These are phyloP conservation scores for Penicillium chermesinum DNA, from an alignment of 495 filamentous ascomycete genomes.

Conservation along the genomic window DNA sequence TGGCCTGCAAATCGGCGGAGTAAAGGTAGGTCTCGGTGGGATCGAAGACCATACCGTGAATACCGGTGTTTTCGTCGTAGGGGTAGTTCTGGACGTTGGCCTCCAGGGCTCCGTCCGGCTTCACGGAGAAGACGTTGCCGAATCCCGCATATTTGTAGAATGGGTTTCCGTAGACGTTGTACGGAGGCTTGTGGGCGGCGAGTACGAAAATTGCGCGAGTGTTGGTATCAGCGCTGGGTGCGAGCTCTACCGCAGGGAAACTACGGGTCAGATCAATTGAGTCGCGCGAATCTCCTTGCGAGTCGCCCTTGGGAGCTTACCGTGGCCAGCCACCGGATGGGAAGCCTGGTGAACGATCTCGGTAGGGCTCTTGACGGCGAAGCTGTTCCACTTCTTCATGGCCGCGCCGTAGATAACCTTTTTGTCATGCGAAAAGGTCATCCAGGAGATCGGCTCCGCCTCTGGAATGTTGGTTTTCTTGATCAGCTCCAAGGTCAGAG, in stretches of 20 bases:
- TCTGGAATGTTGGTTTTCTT: constrained; percentile 74
- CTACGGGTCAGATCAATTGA: background rate
- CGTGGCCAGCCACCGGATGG: constrained; percentile 60
- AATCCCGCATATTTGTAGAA: constrained; percentile 81
- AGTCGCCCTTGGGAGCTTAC: constrained; percentile 31
- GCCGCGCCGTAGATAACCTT: constrained; percentile 81
- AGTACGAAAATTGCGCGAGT: constrained; percentile 84
- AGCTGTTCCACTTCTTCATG: constrained; percentile 87
- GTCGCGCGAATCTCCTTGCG: background rate
- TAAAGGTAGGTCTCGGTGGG: constrained; percentile 79
- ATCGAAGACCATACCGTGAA: constrained; percentile 89
- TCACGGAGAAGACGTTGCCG: constrained; percentile 72
- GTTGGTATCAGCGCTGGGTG: constrained; percentile 63
- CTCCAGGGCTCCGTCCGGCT: constrained; percentile 54
- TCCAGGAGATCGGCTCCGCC: constrained; percentile 85
- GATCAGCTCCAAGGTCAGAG: constrained; percentile 60
- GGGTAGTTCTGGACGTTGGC: constrained; percentile 75
- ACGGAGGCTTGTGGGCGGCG: constrained; percentile 68
- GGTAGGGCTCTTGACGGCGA: constrained; percentile 67
- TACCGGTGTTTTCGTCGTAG: constrained; percentile 66
- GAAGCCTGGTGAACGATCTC: constrained; percentile 73
- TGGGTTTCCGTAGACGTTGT: constrained; percentile 77
- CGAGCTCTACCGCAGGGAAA: constrained; percentile 47
- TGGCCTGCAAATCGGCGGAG: constrained; percentile 75
- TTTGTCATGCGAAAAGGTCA: constrained; percentile 78